Conservation (phyloP, 2,329 filamentous ascomycete genomes). For the Furcasterigmium furcatum region DNA sequence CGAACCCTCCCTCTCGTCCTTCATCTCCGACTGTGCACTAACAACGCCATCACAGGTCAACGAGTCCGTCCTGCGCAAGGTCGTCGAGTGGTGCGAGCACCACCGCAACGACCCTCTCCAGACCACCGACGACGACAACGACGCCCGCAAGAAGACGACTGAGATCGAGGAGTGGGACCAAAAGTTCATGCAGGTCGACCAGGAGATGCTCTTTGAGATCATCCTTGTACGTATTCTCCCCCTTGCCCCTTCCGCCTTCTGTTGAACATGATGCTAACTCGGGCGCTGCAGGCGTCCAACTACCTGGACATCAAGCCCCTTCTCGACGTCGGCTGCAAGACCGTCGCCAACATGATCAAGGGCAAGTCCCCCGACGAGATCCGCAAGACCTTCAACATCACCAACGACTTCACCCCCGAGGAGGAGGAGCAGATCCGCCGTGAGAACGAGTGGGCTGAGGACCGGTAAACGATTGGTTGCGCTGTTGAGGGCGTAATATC, state of each 20-base stretch:
- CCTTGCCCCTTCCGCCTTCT: background rate
- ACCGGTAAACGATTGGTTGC: slow-evolving; percentile 53
- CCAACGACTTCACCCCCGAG: slow-evolving; percentile 98
- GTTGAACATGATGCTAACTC: background rate
- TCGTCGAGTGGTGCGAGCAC: slow-evolving; percentile 96
- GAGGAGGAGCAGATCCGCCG: slow-evolving; percentile 97
- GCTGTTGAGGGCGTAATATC: no score
- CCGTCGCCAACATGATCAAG: slow-evolving; percentile 99
- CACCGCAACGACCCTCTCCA: slow-evolving; percentile 87
- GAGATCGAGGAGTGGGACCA: slow-evolving; percentile 99
- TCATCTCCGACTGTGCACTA: slow-evolving; percentile 1
- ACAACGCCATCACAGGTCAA: slow-evolving; percentile 60
- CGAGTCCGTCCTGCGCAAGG: slow-evolving; percentile 89
- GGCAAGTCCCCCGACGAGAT: slow-evolving; percentile 99
- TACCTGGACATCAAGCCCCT: slow-evolving; percentile 99
- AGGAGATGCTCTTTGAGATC: slow-evolving; percentile 99
- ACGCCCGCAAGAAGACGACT: slow-evolving; percentile 95
- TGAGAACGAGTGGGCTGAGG: slow-evolving; percentile 90
- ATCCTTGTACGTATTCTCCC: slow-evolving; percentile 69
- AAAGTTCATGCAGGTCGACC: slow-evolving; percentile 99
- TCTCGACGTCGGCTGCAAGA: slow-evolving; percentile 98
- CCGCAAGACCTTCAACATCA: slow-evolving; percentile 99
- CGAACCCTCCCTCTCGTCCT: slow-evolving; percentile 16
- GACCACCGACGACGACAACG: slow-evolving; percentile 82
- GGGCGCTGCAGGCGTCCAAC: slow-evolving; percentile 74